Base-by-base conservation (phyloP, 2,329 filamentous ascomycete genomes). In the Boeremia exigua region DNA sequence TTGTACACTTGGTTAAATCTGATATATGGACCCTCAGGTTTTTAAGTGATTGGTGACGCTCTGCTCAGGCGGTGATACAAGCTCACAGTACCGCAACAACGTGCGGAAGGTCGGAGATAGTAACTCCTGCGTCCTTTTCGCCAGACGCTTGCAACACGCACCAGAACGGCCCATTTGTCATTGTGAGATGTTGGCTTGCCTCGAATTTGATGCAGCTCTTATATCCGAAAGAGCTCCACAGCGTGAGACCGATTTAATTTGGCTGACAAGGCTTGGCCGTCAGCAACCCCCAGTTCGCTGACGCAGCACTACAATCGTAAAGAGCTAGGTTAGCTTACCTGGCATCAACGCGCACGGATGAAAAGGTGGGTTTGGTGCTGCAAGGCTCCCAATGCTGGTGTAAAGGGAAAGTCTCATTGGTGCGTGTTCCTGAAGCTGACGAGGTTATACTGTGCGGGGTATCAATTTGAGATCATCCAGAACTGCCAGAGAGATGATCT, bases 261-360 rank as follows among this genome's bases (percentile, higher is more conserved):
- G 19, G 19, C 19, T 23, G 19, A 23, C 19, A 23, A 5, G 3
- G 19, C 19, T 23, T 23, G 19, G 19, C 19, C 19, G 19, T 23
- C 19, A 23, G 19, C 17, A 28, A 28, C 11, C 33, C 32, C 12
- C 36, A 28, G 14, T 37, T 17, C 28, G 44, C 51, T 54, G 44
- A 54, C 39, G 27, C 33, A 49, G 46, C 46, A 50, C 52, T 49
- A 49, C 28, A 12, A 37, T 44, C 15, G 17, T 28, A 23, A 40
- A 33, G 19, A 7, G 52, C 12, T 23, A 46, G 27, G 34, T n/a
- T n/a, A 40, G 40, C 40, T 55, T 46, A 49, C 34, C 39, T 27
- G 19, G 40, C 46, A 46, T 55, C 39, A 39, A 23, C n/a, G 23
- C 5, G 4, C 11, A 37, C 43, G n/a, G 9, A 10, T 15, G 11